Evolutionary conservation across 2,329 filamentous ascomycete genomes (phyloP), one percentile per base, ranked within the genome.

Genomic region (Orbilia oligospora): DNA sequence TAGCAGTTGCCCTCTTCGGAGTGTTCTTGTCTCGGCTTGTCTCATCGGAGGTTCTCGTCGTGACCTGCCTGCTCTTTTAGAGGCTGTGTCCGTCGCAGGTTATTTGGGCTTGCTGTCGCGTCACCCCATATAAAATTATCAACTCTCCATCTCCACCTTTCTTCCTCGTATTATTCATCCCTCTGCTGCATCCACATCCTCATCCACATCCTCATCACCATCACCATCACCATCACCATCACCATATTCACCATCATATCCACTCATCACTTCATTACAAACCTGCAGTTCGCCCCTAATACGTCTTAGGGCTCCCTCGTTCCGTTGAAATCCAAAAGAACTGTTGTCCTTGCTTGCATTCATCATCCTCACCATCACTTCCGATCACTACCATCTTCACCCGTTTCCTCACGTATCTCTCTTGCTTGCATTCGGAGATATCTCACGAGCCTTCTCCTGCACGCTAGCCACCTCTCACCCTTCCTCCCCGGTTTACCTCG

Each of bases 261-360:
- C 71, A 63, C 41, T 30, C 16, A n/a, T 46, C 16, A 46, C 41
- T 18, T 44, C 10, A 46, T 46, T n/a, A 46, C 27, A 36, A 24
- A 33, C n/a, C 12, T 36, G 44, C 44, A 36, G 22, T 49, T 46
- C 75, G 68, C 49, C 68, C 69, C 61, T 73, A 72, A 72, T 78
- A 78, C 53, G 48, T 61, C 46, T 72, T 78, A 58, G 64, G 64
- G 63, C 16, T 36, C 49, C 58, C 27, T 72, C 70, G 61, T 73
- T 58, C 49, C 70, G 70, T 73, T 66, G 64, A 56, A 68, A 12
- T 16, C 20, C 22, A 48, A 36, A 36, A 36, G 66, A 51, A 66
- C 68, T 68, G 61, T 67, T 71, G 46, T 78, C 68, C 61, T 78
- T 78, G 68, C 75, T 72, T 64, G 53, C 67, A 67, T 41, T 30